These are phyloP conservation scores for Aspergillus haitiensis DNA, from an alignment of 495 filamentous ascomycete genomes.

Conservation along the genomic window DNA sequence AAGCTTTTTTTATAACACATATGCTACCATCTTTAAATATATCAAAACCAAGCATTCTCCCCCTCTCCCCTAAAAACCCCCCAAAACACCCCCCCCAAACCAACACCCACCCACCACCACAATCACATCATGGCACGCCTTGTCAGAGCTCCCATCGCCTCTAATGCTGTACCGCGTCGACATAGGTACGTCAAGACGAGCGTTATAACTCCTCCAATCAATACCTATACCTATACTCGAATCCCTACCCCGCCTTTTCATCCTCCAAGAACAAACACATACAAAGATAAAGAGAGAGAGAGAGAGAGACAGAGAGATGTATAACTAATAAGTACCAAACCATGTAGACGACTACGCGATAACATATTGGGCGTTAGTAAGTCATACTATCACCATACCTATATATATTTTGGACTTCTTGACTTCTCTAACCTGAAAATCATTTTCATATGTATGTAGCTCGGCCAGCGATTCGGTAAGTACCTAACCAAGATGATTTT, in stretches of 20 bases:
- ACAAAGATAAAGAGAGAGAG: too few species aligned
- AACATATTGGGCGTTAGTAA: constrained; percentile 65
- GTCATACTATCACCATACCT: constrained; percentile 25
- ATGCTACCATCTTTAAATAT: too few species aligned
- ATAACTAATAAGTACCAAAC: not conserved
- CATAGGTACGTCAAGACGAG: constrained; percentile 3
- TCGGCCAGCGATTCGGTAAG: constrained; percentile 67
- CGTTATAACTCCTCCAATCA: not conserved
- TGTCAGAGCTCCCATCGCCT: too few species aligned
- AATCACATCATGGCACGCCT: too few species aligned
- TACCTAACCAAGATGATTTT: not conserved
- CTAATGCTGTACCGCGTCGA: not conserved
- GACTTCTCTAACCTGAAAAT: not conserved
- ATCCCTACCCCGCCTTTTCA: not conserved
- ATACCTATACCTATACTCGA: constrained; percentile 34
- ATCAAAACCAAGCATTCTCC: too few species aligned
- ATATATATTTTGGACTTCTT: too few species aligned
- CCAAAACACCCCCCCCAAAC: too few species aligned
- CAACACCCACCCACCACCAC: too few species aligned
- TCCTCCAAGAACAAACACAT: not conserved
- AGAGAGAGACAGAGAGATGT: too few species aligned
- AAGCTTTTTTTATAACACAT: too few species aligned
- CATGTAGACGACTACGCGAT: constrained; percentile 59
- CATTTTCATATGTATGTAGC: constrained; percentile 37
- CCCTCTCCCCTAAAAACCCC: too few species aligned